These are phyloP conservation scores for Mycena polygramma DNA, from an alignment of 768 basidiomycete species.

Conservation along the genomic window DNA sequence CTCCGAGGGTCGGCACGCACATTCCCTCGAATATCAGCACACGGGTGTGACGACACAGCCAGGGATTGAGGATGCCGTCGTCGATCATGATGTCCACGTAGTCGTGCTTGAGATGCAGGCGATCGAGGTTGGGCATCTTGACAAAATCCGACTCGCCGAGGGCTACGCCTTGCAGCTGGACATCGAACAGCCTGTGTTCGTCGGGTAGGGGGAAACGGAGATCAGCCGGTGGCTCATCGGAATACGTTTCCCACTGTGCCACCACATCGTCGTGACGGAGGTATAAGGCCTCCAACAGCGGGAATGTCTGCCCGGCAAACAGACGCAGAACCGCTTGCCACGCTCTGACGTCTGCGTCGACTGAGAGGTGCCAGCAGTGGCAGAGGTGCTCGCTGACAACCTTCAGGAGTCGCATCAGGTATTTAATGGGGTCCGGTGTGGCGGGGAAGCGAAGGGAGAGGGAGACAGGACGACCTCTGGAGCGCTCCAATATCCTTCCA, in stretches of 20 bases:
- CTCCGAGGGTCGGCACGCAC: background rate
- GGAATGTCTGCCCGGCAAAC: background rate
- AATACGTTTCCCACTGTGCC: background rate
- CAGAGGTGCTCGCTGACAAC: background rate
- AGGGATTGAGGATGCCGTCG: constrained; percentile 9
- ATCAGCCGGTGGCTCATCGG: background rate
- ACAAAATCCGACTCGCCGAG: background rate
- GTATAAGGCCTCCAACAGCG: background rate
- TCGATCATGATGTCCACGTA: background rate
- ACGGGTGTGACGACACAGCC: background rate
- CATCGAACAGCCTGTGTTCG: background rate
- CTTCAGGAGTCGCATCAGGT: background rate
- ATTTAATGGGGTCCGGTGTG: background rate
- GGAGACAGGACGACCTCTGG: background rate
- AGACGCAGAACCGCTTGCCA: background rate
- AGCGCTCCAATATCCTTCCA: background rate
- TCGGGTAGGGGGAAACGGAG: constrained; percentile 9
- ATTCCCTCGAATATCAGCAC: background rate
- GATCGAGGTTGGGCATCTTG: background rate
- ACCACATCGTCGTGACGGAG: background rate
- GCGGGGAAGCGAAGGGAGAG: background rate
- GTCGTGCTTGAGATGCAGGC: background rate
- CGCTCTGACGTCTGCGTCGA: background rate
- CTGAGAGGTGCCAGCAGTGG: background rate
- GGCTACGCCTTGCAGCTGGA: background rate